Evolutionary conservation across 2,329 filamentous ascomycete genomes (phyloP).

Genomic region (Phialophora tarda): DNA sequence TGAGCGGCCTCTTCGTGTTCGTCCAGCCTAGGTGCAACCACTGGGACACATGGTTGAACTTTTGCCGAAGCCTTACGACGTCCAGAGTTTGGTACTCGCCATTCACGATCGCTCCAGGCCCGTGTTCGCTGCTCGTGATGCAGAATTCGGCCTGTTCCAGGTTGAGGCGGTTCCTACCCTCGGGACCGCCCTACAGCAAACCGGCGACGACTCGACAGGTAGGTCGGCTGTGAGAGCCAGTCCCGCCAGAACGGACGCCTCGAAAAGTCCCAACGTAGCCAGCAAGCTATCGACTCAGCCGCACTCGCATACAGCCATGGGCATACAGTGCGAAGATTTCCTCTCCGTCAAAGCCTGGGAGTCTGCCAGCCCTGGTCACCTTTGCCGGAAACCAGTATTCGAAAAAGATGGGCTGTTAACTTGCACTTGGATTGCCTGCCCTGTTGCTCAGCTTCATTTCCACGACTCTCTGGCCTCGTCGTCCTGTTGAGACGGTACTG

Average conservation of each 20-base stretch:
- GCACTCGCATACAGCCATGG: neutral
- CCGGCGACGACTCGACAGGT: neutral
- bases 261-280: neutral
- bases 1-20: neutral
- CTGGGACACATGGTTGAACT: neutral
- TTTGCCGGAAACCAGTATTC: neutral
- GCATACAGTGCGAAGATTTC: neutral
- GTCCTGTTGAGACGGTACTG: neutral
- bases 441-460: neutral
- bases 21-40: slow-evolving; percentile 4
- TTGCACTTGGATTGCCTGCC: neutral
- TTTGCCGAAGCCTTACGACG: slow-evolving; percentile 1
- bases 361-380: neutral
- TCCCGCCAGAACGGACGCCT: neutral
- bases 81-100: neutral
- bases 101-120: neutral
- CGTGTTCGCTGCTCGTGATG: neutral
- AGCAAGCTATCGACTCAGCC: neutral
- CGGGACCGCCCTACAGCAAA: neutral
- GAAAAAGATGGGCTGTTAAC: neutral
- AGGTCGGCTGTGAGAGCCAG: slow-evolving; percentile 1
- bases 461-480: neutral
- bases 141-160: slow-evolving; percentile 5
- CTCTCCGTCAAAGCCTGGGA: neutral
- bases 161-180: neutral